Percentiles rank a stretch among this genome's conserved stretches.
Conservation (phyloP, 345 rosid genomes). For the Citrus australasica region DNA sequence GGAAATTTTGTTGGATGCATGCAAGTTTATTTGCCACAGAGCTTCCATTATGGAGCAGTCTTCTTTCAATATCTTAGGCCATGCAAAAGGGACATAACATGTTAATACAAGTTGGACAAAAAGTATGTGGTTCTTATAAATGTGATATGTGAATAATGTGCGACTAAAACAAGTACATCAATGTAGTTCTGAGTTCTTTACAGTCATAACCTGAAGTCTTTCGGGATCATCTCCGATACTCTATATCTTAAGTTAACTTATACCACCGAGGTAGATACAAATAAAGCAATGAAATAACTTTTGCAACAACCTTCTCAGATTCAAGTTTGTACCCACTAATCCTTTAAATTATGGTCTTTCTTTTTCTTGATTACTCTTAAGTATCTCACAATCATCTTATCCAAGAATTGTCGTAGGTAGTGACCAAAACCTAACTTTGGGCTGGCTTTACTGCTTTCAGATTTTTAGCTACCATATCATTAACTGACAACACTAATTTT, state of each 20-base stretch:
- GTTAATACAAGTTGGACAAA: not conserved
- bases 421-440: constrained; percentile 8
- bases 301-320: constrained; percentile 12
- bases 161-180: constrained; percentile 3
- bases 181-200: constrained; percentile 57
- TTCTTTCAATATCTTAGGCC: not conserved
- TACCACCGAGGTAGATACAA: not conserved
- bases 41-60: not conserved
- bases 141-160: not conserved
- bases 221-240: constrained; percentile 34
- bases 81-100: not conserved
- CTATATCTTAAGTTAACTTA: constrained; percentile 22
- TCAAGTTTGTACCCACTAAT: constrained; percentile 1
- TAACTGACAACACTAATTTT: constrained; percentile 21
- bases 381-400: not conserved
- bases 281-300: constrained; percentile 1
- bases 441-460: constrained; percentile 21
- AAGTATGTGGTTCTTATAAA: not conserved
- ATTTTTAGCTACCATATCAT: constrained; percentile 31
- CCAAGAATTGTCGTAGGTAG: not conserved
- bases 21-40: too few relatives aligned
- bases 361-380: constrained; percentile 18
- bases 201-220: constrained; percentile 63
- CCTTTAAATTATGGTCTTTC: constrained; percentile 35
- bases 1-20: too few relatives aligned